These are phyloP conservation scores for Colletotrichum caudatum DNA, from an alignment of 2,329 filamentous ascomycete species.

Conservation along the genomic window DNA sequence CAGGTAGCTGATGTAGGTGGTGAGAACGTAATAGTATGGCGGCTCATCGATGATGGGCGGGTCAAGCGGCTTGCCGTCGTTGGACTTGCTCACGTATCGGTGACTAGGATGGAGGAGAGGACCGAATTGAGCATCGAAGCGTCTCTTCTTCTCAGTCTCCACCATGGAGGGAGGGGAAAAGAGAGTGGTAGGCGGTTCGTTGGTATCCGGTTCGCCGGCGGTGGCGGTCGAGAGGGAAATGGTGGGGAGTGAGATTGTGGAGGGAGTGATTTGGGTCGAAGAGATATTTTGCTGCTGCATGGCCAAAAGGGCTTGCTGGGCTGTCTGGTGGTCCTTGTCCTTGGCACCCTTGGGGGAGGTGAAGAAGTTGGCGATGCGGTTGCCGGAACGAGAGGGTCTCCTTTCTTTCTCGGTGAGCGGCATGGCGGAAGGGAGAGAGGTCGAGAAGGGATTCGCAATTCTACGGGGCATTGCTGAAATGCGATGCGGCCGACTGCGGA, in stretches of 20 bases:
- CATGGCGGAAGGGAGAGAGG: slow-evolving; percentile 61
- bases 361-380: slow-evolving; percentile 85
- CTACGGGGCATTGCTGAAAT: slow-evolving; percentile 67
- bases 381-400: slow-evolving; percentile 68
- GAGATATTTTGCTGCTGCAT: slow-evolving; percentile 71
- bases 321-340: slow-evolving; percentile 70
- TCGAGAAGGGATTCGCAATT: slow-evolving; percentile 68
- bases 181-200: slow-evolving; percentile 79
- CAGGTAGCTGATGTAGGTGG: slow-evolving; percentile 98
- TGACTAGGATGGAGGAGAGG: slow-evolving; percentile 84
- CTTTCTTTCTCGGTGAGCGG: slow-evolving; percentile 65
- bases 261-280: slow-evolving; percentile 74
- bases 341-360: slow-evolving; percentile 73
- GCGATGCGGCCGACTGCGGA: slow-evolving; percentile 32
- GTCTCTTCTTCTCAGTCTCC: slow-evolving; percentile 80
- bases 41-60: slow-evolving; percentile 94
- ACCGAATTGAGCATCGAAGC: slow-evolving; percentile 90
- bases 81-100: slow-evolving; percentile 89
- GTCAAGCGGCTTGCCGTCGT: slow-evolving; percentile 78
- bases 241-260: slow-evolving; percentile 84
- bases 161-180: slow-evolving; percentile 90
- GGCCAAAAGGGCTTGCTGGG: slow-evolving; percentile 75
- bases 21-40: slow-evolving; percentile 95
- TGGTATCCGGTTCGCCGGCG: slow-evolving; percentile 77
- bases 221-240: slow-evolving; percentile 92